Percentiles rank a stretch among this genome's conserved stretches.
These are phyloP conservation scores for Mesembryanthemum crystallinum DNA, from an alignment of 148 eudicot genomes.

Conservation along the genomic window DNA sequence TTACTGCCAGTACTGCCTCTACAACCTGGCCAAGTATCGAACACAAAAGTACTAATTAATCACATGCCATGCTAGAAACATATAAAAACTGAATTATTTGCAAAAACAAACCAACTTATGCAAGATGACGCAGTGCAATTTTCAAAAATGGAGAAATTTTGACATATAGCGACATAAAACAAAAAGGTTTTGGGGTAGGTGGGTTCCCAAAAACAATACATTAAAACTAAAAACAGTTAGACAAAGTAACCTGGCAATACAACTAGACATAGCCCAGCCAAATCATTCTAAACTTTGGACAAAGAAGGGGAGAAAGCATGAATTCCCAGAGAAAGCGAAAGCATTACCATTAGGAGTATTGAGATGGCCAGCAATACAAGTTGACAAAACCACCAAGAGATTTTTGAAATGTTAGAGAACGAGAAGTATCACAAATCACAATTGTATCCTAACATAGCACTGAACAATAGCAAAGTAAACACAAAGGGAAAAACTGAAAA, in stretches of 20 bases:
- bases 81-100: background rate
- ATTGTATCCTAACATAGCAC: background rate
- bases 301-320: background rate
- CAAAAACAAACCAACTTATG: background rate
- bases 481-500: background rate
- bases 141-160: background rate
- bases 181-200: background rate
- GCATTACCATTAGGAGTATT: background rate
- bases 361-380: background rate
- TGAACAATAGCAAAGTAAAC: background rate
- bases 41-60: background rate
- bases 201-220: background rate
- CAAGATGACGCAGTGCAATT: background rate
- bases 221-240: background rate
- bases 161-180: background rate
- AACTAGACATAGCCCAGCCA: background rate
- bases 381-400: background rate
- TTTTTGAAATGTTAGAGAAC: background rate
- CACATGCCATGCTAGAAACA: background rate
- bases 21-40: conserved; percentile 54
- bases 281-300: background rate
- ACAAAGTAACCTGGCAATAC: background rate
- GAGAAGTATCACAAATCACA: background rate
- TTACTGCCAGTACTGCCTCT: conserved; percentile 86
- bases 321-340: background rate